Conservation (phyloP, 2,329 filamentous ascomycete genomes). For the Diaporthe nobilis region DNA sequence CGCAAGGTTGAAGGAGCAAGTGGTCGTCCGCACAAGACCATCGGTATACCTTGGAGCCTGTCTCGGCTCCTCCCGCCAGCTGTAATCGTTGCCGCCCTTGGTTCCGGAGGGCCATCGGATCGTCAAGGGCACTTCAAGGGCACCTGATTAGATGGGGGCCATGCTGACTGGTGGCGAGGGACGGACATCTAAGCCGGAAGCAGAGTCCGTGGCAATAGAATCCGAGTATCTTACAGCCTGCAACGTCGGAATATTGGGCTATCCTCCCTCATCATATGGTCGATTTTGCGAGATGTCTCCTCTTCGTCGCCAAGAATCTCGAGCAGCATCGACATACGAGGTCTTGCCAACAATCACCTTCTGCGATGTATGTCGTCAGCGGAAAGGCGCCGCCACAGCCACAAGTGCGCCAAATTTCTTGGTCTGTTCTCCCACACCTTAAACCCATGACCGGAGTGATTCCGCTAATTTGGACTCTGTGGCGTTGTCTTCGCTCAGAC, state of each 20-base stretch:
- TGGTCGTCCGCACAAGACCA: neutral
- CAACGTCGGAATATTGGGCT: neutral
- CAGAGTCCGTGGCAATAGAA: neutral
- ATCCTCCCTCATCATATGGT: neutral
- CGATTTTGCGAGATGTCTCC: neutral
- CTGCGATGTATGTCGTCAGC: conserved; percentile 8
- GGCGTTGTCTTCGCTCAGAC: neutral
- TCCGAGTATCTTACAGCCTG: neutral
- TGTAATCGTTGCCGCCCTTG: neutral
- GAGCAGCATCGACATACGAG: neutral
- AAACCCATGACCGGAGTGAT: neutral
- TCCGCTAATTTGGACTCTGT: neutral
- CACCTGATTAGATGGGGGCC: neutral
- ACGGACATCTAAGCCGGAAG: neutral
- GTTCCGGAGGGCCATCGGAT: neutral
- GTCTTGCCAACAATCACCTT: neutral
- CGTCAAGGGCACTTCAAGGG: neutral
- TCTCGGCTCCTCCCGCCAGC: conserved; percentile 4
- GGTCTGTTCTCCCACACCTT: neutral
- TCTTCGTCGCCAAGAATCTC: neutral
- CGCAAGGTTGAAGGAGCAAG: neutral
- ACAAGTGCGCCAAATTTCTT: neutral
- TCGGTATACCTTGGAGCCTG: neutral
- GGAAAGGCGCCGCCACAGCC: conserved; percentile 11
- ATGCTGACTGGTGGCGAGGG: neutral